phyloP scores from a whole-genome alignment of 2,329 filamentous ascomycete genomes.

The Diaporthe longicolla region DNA sequence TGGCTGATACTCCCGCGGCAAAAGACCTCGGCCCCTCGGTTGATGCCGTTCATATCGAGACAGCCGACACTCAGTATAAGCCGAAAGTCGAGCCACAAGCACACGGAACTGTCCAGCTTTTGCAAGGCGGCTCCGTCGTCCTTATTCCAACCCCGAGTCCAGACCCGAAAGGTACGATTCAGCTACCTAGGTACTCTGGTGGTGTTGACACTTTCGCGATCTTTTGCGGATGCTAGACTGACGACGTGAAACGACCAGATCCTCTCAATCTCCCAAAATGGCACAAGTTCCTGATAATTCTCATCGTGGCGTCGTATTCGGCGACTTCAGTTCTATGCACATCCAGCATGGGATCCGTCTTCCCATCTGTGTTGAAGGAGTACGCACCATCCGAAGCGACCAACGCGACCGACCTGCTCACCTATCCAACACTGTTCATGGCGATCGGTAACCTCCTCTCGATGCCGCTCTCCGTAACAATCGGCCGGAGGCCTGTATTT shows the following conservation, averaged over 20 bases:
- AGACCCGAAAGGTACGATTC: background rate
- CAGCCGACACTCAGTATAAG: background rate
- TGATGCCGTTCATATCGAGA: background rate
- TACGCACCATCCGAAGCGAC: slow-evolving; percentile 1
- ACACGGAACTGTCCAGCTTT: slow-evolving; percentile 5
- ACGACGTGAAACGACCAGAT: background rate
- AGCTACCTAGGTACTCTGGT: no score
- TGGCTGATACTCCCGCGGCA: background rate
- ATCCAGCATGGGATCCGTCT: background rate
- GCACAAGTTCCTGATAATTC: slow-evolving; percentile 6
- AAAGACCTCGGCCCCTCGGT: background rate
- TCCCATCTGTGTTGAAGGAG: background rate
- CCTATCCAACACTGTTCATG: slow-evolving; percentile 4
- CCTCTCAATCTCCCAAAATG: slow-evolving; percentile 8
- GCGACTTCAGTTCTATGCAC: background rate
- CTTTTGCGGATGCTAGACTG: background rate
- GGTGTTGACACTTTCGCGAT: background rate
- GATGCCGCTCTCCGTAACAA: background rate
- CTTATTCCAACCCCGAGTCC: slow-evolving; percentile 9
- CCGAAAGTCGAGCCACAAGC: background rate
- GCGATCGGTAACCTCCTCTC: background rate
- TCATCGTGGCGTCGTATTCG: slow-evolving; percentile 3
- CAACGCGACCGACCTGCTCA: background rate
- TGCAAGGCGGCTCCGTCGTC: background rate
- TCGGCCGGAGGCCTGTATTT: slow-evolving; percentile 3